phyloP scores from a whole-genome alignment of 331 rosid genomes.

The Saraca asoca region DNA sequence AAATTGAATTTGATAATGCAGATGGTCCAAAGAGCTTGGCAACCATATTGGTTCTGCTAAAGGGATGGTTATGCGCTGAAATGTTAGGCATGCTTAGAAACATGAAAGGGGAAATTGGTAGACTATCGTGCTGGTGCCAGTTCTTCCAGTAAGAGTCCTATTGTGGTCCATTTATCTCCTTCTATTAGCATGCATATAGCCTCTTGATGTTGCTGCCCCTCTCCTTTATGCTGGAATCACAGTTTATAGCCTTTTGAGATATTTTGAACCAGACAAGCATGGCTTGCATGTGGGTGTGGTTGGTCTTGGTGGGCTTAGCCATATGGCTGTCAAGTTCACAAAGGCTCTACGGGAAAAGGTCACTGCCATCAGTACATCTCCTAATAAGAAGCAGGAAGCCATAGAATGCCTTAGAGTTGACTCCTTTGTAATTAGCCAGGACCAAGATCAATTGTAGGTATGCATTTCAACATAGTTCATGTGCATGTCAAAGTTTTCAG shows the following conservation, averaged over 20 bases:
- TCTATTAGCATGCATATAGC: too few relatives aligned
- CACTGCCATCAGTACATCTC: constrained; percentile 28
- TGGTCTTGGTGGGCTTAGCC: constrained; percentile 18
- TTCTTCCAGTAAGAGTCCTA: too few relatives aligned
- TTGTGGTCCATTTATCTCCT: too few relatives aligned
- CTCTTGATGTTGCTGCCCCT: background rate
- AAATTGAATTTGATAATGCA: too few relatives aligned
- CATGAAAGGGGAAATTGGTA: too few relatives aligned
- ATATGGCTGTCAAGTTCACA: constrained; percentile 10
- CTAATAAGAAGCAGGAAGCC: constrained; percentile 23
- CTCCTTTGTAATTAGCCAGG: constrained; percentile 19
- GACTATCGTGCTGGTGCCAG: too few relatives aligned
- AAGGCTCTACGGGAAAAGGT: constrained; percentile 4
- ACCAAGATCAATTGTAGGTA: constrained; percentile 30
- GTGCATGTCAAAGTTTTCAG: too few relatives aligned
- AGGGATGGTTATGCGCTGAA: too few relatives aligned
- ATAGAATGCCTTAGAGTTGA: constrained; percentile 26
- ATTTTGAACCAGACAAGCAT: background rate
- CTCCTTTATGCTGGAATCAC: constrained; percentile 42
- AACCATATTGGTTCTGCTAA: too few relatives aligned
- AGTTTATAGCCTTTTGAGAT: constrained; percentile 40
- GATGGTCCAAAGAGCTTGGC: too few relatives aligned
- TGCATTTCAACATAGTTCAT: too few relatives aligned
- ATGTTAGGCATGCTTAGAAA: too few relatives aligned
- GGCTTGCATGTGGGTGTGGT: constrained; percentile 7